These are phyloP conservation scores for Colletotrichum melonis DNA, from an alignment of 2,329 filamentous ascomycete genomes.

Conservation along the genomic window DNA sequence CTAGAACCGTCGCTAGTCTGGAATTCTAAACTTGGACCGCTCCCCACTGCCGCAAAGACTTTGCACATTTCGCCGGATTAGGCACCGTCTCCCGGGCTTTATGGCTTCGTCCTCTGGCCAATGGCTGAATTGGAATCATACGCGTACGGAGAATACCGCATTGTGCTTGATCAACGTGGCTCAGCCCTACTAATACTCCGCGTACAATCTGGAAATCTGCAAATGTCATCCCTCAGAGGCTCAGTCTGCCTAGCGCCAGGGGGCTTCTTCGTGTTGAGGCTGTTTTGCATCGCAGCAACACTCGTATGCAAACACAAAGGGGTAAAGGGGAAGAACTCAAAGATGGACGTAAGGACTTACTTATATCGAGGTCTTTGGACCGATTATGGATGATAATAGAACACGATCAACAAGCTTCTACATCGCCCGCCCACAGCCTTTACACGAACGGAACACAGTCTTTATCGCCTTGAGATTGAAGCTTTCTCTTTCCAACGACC, in stretches of 20 bases:
- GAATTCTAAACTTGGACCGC: neutral
- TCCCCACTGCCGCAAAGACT: neutral
- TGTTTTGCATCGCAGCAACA: constrained; percentile 6
- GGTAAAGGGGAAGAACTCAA: neutral
- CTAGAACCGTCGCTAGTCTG: no score
- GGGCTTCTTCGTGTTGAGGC: neutral
- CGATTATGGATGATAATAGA: neutral
- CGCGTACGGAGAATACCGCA: constrained; percentile 20
- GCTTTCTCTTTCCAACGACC: neutral
- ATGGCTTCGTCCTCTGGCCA: neutral
- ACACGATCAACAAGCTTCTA: neutral
- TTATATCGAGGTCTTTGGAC: neutral
- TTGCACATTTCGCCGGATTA: neutral
- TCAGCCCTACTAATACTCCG: constrained; percentile 26
- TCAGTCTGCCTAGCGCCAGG: constrained; percentile 1
- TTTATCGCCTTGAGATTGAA: neutral
- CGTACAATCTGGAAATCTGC: constrained; percentile 29
- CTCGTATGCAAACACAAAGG: constrained; percentile 10
- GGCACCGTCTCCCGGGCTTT: neutral
- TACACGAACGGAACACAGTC: neutral
- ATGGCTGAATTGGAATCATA: neutral
- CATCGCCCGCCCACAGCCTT: neutral
- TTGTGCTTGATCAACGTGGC: neutral
- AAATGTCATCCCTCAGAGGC: constrained; percentile 1
- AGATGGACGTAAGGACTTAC: neutral